Base-by-base conservation (phyloP, 2,329 filamentous ascomycete species). In the Furcasterigmium furcatum region DNA sequence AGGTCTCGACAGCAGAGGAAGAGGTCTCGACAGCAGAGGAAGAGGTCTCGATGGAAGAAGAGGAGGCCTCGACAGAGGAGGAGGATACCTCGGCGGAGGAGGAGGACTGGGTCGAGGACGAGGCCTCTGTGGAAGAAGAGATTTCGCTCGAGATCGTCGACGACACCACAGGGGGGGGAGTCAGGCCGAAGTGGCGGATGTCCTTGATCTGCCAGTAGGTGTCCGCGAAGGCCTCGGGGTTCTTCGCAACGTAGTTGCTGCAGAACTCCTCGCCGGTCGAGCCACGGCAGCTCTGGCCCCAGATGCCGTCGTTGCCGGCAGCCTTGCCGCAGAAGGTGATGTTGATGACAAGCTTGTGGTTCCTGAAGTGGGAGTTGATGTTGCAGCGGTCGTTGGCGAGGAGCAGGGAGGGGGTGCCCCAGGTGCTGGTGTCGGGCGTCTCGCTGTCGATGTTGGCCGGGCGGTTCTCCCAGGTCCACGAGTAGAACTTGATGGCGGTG, bases 271-370 rank as follows among this genome's bases (percentile, higher is more conserved):
- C 54, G 16, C 49, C 46, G 14, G 63, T 60, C 30, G 43, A 39
- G 18, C 41, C 38, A 14, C 40, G 18, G 51, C 67, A 68, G 13
- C 46, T 35, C 19, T 56, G 44, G 39, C 50, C 52, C 59, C 62
- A 68, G 43, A 58, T 50, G 21, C 49, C 45, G 12, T 47, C 39
- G 43, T 57, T 57, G 45, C 63, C 82, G 3, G 85, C 85, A 71
- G 84, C 87, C 55, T 83, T 79, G 18, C 87, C 88, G 62, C 88
- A 92, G 63, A 91, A 87, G 34, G 82, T 64, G 38, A 87, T 88
- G 69, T 90, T 82, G 55, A 91, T 77, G 45, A 90, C 80, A 49
- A 95, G 79, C 55, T 83, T 79, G 71, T 91, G 79, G 57, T 83
- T 70, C 49, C 67, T 69, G 63, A 94, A 87, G 56, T 79, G 73